Base-by-base conservation (phyloP, 257 asterid species). In the Solanum virginianum region DNA sequence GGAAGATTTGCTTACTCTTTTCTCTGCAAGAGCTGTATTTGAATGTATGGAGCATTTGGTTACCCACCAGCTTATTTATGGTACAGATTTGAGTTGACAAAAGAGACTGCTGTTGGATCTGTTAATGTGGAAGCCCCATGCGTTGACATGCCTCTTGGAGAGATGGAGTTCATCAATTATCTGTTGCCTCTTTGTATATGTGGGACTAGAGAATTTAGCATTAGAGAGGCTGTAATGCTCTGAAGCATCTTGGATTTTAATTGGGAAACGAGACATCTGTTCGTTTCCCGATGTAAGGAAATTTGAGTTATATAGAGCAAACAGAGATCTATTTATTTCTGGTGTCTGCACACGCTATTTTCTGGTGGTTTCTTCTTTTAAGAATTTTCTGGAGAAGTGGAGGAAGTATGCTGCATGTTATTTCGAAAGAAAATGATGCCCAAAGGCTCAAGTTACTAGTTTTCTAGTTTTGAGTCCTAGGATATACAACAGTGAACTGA, bases 31-130 rank as follows among this genome's bases (percentile, higher is more conserved):
- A 74, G 85, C 56, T 80, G 86, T 79, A 24, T 11, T 65, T 57
- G 22, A 6, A 41, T 86, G 59, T 75, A 71, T 39, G 77, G 72
- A 86, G 89, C 85, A 79, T 80, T 39, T 86, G 91, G 90, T 87
- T 77, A 87, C 84, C 82, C 26, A 82, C 85, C 56, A 83, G 77
- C 80, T 89, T 87, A 84, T 87, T 16, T 29, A 36, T 85, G 88
- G 83, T 81, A 89, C 90, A 89, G 91, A 89, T 89, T 24, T 66
- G 89, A 85, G 83, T 66, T 68, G 80, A 71, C 87, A 51, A 86
- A 84, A 71, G 90, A 81, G 90, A 85, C 85, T 87, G 89, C 88
- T 57, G 26, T 79, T 79, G 85, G 88, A 81, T 54, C 57, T 72
- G 84, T 81, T 79, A 79, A 53, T 54, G 20, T 79, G 60, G 83